Percentiles rank a stretch among this genome's conserved stretches.
phyloP scores from a whole-genome alignment of 805 yeast species.

The Ogataea saltuana region DNA sequence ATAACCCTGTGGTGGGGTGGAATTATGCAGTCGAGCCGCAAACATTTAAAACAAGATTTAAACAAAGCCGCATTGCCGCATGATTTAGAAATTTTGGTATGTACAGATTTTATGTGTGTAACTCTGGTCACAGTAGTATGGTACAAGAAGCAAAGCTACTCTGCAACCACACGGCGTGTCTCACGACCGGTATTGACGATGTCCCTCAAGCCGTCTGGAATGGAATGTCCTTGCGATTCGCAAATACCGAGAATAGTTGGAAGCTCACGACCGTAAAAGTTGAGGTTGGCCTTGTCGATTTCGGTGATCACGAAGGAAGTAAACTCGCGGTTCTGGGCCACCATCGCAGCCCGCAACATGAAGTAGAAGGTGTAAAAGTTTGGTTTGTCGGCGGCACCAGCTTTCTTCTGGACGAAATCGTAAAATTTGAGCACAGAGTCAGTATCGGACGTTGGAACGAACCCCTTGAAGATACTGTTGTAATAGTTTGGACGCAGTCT shows the following conservation, averaged over 20 bases:
- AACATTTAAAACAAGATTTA: too few relatives aligned
- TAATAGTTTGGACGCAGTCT: constrained; percentile 40
- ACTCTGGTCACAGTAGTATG: too few relatives aligned
- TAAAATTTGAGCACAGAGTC: constrained; percentile 44
- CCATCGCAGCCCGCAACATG: constrained; percentile 42
- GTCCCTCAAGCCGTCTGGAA: constrained; percentile 23
- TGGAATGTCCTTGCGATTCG: constrained; percentile 18
- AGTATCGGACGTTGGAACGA: constrained; percentile 37
- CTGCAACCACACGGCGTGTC: not conserved
- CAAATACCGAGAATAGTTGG: constrained; percentile 38
- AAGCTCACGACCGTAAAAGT: constrained; percentile 40
- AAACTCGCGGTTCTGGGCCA: constrained; percentile 34
- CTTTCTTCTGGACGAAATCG: constrained; percentile 33
- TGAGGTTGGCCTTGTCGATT: constrained; percentile 33
- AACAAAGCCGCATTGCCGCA: too few relatives aligned
- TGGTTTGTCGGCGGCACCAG: constrained; percentile 35
- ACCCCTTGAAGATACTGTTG: constrained; percentile 52
- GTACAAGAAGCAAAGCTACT: too few relatives aligned
- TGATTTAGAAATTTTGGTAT: too few relatives aligned
- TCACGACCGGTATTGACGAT: not conserved
- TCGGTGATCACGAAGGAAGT: constrained; percentile 42
- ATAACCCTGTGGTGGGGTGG: too few relatives aligned
- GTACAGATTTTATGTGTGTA: too few relatives aligned
- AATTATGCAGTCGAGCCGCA: too few relatives aligned
- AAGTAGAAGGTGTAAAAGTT: constrained; percentile 52